Evolutionary conservation across 345 rosid species (phyloP).

Genomic region (Eucalyptus tenuipes): DNA sequence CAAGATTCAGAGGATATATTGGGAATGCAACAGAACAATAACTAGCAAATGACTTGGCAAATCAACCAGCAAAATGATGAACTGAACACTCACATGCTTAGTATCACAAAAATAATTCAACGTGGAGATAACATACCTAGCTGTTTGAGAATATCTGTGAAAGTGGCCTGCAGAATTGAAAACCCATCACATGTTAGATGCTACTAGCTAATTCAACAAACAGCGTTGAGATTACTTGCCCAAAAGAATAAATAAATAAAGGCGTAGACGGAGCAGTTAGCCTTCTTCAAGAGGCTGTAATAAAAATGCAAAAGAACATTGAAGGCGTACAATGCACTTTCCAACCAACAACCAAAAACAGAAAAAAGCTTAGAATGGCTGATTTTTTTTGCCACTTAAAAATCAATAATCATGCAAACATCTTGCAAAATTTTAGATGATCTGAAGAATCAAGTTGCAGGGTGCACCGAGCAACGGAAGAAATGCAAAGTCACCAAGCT

Average conservation of each 20-base stretch:
- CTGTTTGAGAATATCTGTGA: constrained; percentile 71
- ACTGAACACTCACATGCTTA: neutral
- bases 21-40: neutral
- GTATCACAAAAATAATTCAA: neutral
- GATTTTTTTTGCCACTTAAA: neutral
- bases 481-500: neutral
- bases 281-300: neutral
- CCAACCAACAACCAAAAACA: neutral
- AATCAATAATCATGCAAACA: neutral
- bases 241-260: neutral
- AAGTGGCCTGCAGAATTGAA: constrained; percentile 74
- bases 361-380: neutral
- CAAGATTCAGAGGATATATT: neutral
- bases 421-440: neutral
- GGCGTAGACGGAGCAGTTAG: neutral
- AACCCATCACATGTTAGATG: neutral
- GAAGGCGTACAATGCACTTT: neutral
- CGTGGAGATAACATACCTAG: constrained; percentile 41
- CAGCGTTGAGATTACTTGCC: neutral
- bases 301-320: neutral
- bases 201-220: neutral
- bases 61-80: neutral
- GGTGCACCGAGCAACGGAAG: neutral
- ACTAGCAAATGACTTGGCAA: neutral
- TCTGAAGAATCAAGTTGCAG: neutral